Evolutionary conservation across 345 rosid genomes (phyloP), one percentile per base, ranked within the genome.

Genomic region (Gossypium raimondii): DNA sequence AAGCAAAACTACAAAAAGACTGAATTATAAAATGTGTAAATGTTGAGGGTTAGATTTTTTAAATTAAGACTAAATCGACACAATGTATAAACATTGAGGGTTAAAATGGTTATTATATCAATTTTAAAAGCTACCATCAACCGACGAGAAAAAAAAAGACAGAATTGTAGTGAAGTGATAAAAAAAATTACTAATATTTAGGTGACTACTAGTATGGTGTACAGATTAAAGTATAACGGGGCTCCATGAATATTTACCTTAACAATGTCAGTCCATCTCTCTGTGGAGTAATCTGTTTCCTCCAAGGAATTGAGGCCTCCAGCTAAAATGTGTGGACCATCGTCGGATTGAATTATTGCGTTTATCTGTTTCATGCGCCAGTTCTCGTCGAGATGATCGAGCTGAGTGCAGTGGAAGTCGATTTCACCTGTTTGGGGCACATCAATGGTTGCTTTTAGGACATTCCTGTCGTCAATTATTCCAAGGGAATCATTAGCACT

Each of bases 331-430:
- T 92, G 95, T 1, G 93, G 88, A 12, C 83, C 89, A 41, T 85
- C 86, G 27, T 72, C 82, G 2, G 90, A 86, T 47, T 85, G 88
- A 62, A 94, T 85, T 34, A 90, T 88, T 4, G 97, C 87, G 67
- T 89, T 77, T 5, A 94, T 85, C 81, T 94, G 97, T 82, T 90
- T 94, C 98, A 92, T 94, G 76, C 98, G 69, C 98, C 98, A 92
- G 7, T 72, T 85, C 80, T 94, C 97, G 18, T 94, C 93, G 1
- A 94, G 90, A 81, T 92, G 98, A 73, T 94, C 98, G 11, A 92
- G 91, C 76, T 86, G 91, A 22, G 95, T 92, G 84, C 97, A 94
- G 63, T 92, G 87, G 86, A 92, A 87, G 72, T 92, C 87, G 29
- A 94, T 81, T 75, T 94, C 97, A 65, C 98, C 98, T 27, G 79